Evolutionary conservation across 257 asterid genomes (phyloP), one percentile per base, ranked within the genome.

Genomic region (Penstemon eatonii): DNA sequence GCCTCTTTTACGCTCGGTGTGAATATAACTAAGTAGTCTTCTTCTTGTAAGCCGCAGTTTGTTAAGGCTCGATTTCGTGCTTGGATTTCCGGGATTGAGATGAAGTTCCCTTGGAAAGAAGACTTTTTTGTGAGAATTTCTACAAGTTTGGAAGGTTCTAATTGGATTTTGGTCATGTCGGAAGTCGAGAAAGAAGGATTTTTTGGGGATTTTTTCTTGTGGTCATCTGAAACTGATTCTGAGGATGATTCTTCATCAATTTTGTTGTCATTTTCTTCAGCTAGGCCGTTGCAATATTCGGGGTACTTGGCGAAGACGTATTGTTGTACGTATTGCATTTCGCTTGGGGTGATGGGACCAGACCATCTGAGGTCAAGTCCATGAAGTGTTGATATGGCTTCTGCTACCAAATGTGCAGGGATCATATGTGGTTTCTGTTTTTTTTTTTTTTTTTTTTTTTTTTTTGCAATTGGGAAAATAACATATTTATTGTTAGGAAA

Each of bases 341-440:
- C 97, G 3, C 60, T 75, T 0, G 96, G 97, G 6, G 97, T 90
- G 63, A 90, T 90, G 65, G 97, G 97, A 7, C 96, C 96, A 10
- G 96, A 90, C 97, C 97, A 90, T 65, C 97, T 76, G 0, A 90
- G 88, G 73, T 84, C 96, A 42, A 83, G 78, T 8, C 97, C 97
- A 40, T 81, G 82, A 55, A 90, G 91, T 33, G 88, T 90, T 6
- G 97, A 90, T 77, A 90, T 90, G 36, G 96, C 97, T 70, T 90
- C 97, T 0, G 97, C 96, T 9, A 90, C 83, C 37, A 87, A 71
- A 75, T 90, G 95, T 0, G 96, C 94, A 3, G 94, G 97, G 56
- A 90, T 87, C 74, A 90, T 79, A n/a, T 80, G 81, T 44, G 79
- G 86, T 74, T 87, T 90, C 96, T 87, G 87, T 72, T 8, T 49